Evolutionary conservation across 805 yeast species (phyloP).

Genomic region (Cyberlindnera japonica): DNA sequence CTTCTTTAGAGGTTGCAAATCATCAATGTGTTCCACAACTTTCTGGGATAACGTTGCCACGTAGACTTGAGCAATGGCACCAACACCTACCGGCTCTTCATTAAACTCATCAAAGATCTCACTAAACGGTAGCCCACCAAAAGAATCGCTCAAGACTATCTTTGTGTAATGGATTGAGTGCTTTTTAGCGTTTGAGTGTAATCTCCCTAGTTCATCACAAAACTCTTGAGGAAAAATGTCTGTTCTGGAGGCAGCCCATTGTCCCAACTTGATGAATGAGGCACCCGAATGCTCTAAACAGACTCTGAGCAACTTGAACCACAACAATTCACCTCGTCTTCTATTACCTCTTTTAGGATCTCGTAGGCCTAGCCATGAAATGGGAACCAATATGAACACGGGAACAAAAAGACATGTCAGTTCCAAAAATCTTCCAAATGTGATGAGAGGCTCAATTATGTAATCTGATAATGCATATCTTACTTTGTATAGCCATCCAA

Average conservation of each 20-base stretch:
- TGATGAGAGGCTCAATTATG: constrained; percentile 64
- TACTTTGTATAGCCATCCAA: constrained; percentile 36
- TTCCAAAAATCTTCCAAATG: constrained; percentile 66
- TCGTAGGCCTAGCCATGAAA: constrained; percentile 34
- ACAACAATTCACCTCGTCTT: constrained; percentile 59
- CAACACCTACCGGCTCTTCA: constrained; percentile 85
- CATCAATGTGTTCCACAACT: constrained; percentile 37
- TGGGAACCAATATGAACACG: constrained; percentile 59
- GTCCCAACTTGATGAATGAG: constrained; percentile 87
- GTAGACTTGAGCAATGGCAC: constrained; percentile 97
- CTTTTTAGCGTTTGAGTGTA: constrained; percentile 80
- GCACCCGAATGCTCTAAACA: constrained; percentile 88
- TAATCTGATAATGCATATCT: constrained; percentile 48
- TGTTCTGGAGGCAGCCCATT: constrained; percentile 98
- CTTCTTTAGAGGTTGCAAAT: constrained; percentile 21
- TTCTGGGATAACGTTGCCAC: constrained; percentile 56
- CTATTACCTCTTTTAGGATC: constrained; percentile 31
- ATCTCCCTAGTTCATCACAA: constrained; percentile 68
- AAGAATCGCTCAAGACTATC: constrained; percentile 53
- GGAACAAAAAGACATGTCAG: constrained; percentile 68
- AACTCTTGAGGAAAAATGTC: constrained; percentile 81
- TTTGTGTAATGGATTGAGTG: constrained; percentile 67
- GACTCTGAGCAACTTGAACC: constrained; percentile 65
- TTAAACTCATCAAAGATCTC: constrained; percentile 79
- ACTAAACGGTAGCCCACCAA: constrained; percentile 49